phyloP scores from a whole-genome alignment of 192 early-diverging fungal genomes.

The Coemansia sp. region DNA sequence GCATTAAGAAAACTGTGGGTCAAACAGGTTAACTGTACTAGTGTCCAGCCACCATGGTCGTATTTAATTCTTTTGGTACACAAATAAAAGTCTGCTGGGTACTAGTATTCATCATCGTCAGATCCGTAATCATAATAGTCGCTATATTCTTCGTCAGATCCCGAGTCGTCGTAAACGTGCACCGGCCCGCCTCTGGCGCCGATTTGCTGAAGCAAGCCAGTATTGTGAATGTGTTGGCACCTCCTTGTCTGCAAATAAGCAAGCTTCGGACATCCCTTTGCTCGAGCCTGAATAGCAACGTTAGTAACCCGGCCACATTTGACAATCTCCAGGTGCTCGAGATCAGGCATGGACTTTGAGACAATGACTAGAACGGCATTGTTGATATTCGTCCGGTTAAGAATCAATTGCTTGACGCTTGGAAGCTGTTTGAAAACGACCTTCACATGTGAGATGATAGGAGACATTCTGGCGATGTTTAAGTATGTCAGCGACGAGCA shows the following conservation, averaged over 20 bases:
- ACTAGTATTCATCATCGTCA: neutral
- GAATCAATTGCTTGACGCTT: neutral
- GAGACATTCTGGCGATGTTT: slow-evolving; percentile 10
- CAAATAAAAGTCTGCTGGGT: neutral
- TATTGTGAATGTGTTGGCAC: neutral
- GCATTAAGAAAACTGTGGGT: neutral
- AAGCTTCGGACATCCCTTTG: neutral
- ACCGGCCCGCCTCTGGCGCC: neutral
- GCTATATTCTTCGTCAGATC: neutral
- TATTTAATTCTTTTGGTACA: neutral
- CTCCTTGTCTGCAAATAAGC: neutral
- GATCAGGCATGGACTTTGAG: neutral
- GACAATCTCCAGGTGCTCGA: neutral
- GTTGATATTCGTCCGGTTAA: neutral
- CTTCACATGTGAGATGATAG: neutral
- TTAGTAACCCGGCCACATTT: neutral
- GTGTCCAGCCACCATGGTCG: neutral
- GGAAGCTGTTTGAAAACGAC: neutral
- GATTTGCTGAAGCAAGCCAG: neutral
- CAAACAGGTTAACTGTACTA: neutral
- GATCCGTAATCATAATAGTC: neutral
- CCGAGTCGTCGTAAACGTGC: neutral
- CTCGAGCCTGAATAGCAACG: neutral
- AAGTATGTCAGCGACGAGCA: slow-evolving; percentile 10
- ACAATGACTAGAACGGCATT: neutral